Base-by-base conservation (phyloP, 352 stramenopile species). In the Pythium chondricola region DNA sequence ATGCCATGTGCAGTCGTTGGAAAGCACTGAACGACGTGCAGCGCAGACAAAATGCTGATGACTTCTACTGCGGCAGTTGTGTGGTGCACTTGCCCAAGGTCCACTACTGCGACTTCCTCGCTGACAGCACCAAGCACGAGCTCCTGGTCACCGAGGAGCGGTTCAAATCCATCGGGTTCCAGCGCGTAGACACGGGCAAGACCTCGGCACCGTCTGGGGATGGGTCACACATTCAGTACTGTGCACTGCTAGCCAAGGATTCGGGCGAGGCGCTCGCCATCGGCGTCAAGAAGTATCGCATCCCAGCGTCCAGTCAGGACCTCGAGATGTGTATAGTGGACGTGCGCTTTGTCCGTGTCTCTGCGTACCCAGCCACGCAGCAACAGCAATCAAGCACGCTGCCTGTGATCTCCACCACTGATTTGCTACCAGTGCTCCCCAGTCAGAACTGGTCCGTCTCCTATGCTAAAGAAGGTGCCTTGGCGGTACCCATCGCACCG, bases 81-180 rank as follows among this genome's bases (percentile, higher is more conserved):
- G 41, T 72, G 17, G 29, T 66, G 1, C 43, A 48, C 2, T 22
- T 57, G n/a, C 58, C 64, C 4, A 51, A 78, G 10, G 56, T 65
- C 14, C 64, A 69, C 32, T 90, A 82, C 57, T 71, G 63, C 57
- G 78, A 90, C 35, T 90, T 88, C 39, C n/a, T 85, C n/a, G 67
- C 69, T 0, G 56, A 71, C 5, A 60, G 81, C 36, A n/a, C 20
- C 0, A 39, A 69, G 13, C 52, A 84, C 31, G 43, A 51, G 1
- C 42, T 47, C 21, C 45, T 88, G 27, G 24, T 90, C 26, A 74
- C 69, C 4, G 69, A 84, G 43, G 65, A 56, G 9, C 44, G 65
- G 20, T 85, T 90, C 42, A 67, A 60, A 6, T 73, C 71, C 0
- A 45, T 84, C 16, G 51, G 32, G 1, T 65, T 82, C 24, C 39